Conservation (phyloP, 2,329 filamentous ascomycete species). For the Diaporthe citrichinensis region DNA sequence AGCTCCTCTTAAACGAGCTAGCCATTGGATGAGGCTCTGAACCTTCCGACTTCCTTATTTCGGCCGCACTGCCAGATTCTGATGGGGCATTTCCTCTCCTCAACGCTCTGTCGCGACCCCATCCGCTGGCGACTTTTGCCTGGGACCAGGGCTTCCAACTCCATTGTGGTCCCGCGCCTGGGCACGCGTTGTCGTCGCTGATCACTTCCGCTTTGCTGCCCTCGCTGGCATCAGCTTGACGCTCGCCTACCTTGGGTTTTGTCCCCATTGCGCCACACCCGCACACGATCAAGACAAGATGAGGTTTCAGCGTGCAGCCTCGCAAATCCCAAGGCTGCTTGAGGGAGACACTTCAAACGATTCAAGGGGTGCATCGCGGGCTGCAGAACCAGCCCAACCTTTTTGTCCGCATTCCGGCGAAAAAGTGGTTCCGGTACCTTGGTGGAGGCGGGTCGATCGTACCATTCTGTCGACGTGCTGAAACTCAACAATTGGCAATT, state of each 20-base stretch:
- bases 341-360: neutral
- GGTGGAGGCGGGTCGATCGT: constrained; percentile 5
- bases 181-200: constrained; percentile 22
- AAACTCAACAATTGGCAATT: constrained; percentile 23
- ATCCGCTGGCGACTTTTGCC: neutral
- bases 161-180: neutral
- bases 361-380: constrained; percentile 11
- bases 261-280: neutral
- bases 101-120: neutral
- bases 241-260: constrained; percentile 8
- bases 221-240: constrained; percentile 13
- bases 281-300: constrained; percentile 11
- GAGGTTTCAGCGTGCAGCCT: constrained; percentile 16
- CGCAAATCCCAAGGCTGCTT: neutral
- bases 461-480: constrained; percentile 17
- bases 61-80: constrained; percentile 28
- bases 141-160: constrained; percentile 1
- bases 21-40: constrained; percentile 24
- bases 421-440: constrained; percentile 33
- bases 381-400: constrained; percentile 16
- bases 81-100: neutral
- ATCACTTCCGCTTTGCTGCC: constrained; percentile 22
- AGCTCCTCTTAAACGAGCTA: constrained; percentile 24
- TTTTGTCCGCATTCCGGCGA: neutral
- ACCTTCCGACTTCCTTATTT: constrained; percentile 13